Evolutionary conservation across 164 flowering plant genomes (phyloP).

Genomic region (Piper betle): DNA sequence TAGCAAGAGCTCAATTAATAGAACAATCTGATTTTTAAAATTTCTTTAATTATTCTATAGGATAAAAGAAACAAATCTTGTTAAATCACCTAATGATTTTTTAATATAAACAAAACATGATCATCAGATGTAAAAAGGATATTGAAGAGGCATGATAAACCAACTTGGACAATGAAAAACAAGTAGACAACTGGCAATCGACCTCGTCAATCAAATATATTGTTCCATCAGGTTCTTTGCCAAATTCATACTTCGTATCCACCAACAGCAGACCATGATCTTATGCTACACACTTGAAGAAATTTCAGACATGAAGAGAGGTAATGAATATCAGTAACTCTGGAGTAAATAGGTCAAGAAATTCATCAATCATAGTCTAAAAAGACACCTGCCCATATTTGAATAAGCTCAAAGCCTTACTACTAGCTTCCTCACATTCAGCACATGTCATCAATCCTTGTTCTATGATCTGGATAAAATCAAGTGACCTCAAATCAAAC

Average conservation of each 20-base stretch:
- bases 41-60: too few species aligned
- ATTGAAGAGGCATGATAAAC: not conserved
- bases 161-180: not conserved
- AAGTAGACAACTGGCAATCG: conserved; percentile 1
- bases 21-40: too few species aligned
- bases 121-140: too few species aligned
- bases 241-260: conserved; percentile 96
- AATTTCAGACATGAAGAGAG: not conserved
- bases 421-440: conserved; percentile 79
- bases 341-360: not conserved
- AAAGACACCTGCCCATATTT: conserved; percentile 77
- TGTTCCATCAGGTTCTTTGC: conserved; percentile 76
- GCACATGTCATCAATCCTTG: conserved; percentile 75
- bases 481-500: not conserved
- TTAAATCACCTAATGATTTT: too few species aligned
- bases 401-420: conserved; percentile 71
- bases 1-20: not conserved
- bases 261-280: conserved; percentile 86
- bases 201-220: conserved; percentile 89
- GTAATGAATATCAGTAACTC: not conserved
- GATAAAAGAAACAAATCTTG: not conserved
- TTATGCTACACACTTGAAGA: conserved; percentile 54
- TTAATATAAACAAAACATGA: too few species aligned
- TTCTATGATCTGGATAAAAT: conserved; percentile 42
- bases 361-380: too few species aligned